phyloP scores from a whole-genome alignment of 345 rosid genomes.

The Atalantia buxifolia region DNA sequence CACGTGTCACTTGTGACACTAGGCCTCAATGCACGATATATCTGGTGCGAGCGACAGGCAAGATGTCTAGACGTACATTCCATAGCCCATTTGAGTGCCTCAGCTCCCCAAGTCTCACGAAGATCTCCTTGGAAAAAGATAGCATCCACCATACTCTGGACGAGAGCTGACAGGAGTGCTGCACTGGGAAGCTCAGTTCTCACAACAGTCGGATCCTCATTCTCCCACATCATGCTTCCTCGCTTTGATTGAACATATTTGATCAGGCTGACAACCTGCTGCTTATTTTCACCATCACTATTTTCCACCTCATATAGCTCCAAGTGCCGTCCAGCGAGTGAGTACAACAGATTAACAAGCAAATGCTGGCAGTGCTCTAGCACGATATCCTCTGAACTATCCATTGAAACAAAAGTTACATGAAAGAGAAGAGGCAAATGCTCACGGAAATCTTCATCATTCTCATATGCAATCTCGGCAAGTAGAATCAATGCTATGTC shows the following conservation, averaged over 20 bases:
- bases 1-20: slow-evolving; percentile 92
- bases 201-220: slow-evolving; percentile 87
- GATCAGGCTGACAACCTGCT: slow-evolving; percentile 92
- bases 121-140: slow-evolving; percentile 99
- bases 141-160: slow-evolving; percentile 99
- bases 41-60: slow-evolving; percentile 98
- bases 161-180: slow-evolving; percentile 91
- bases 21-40: slow-evolving; percentile 94
- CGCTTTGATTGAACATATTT: slow-evolving; percentile 98
- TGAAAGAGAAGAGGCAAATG: slow-evolving; percentile 97
- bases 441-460: slow-evolving; percentile 98
- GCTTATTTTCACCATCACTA: slow-evolving; percentile 94
- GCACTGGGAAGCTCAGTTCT: slow-evolving; percentile 95
- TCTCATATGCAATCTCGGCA: slow-evolving; percentile 97
- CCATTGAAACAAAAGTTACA: slow-evolving; percentile 99
- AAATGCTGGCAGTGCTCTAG: slow-evolving; percentile 98
- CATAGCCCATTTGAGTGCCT: slow-evolving; percentile 99
- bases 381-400: slow-evolving; percentile 98
- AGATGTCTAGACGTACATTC: slow-evolving; percentile 99
- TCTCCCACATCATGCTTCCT: slow-evolving; percentile 99
- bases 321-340: slow-evolving; percentile 97
- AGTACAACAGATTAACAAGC: slow-evolving; percentile 92
- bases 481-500: slow-evolving; percentile 95
- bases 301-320: slow-evolving; percentile 97
- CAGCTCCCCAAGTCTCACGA: slow-evolving; percentile 97